phyloP scores from a whole-genome alignment of 495 filamentous ascomycete species.

The Aspergillus cavernicola region DNA sequence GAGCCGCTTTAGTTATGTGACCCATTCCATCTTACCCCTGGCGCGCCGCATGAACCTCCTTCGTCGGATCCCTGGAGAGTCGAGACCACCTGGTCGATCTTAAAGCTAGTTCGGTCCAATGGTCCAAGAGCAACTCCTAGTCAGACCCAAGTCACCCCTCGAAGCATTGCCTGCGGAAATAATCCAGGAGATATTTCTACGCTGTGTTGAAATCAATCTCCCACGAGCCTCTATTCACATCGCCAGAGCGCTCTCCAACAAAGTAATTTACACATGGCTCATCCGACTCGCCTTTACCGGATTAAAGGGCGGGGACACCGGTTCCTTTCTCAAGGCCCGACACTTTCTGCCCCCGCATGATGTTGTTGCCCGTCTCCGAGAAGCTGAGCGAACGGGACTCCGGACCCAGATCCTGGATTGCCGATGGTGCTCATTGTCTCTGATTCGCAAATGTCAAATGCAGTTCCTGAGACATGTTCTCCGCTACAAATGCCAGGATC shows the following conservation, averaged over 20 bases:
- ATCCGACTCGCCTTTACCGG: conserved; percentile 42
- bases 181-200: conserved; percentile 49
- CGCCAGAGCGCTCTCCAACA: conserved; percentile 31
- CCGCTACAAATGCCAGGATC: conserved; percentile 20
- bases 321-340: conserved; percentile 26
- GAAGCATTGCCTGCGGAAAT: conserved; percentile 52
- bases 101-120: conserved; percentile 14
- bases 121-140: conserved; percentile 9
- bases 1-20: neutral
- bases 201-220: conserved; percentile 48
- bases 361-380: conserved; percentile 27
- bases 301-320: conserved; percentile 22
- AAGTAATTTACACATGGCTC: conserved; percentile 41
- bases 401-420: conserved; percentile 37
- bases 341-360: conserved; percentile 38
- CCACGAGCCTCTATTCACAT: conserved; percentile 41
- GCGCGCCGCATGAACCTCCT: conserved; percentile 1
- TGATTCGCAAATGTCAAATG: conserved; percentile 39
- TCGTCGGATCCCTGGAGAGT: neutral
- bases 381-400: conserved; percentile 21
- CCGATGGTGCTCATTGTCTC: conserved; percentile 42
- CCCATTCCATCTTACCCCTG: neutral
- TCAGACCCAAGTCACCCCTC: conserved; percentile 29
- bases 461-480: conserved; percentile 37
- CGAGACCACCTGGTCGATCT: conserved; percentile 1